phyloP scores from a whole-genome alignment of 2,329 filamentous ascomycete species.

The Paracoccidioides lutzii region DNA sequence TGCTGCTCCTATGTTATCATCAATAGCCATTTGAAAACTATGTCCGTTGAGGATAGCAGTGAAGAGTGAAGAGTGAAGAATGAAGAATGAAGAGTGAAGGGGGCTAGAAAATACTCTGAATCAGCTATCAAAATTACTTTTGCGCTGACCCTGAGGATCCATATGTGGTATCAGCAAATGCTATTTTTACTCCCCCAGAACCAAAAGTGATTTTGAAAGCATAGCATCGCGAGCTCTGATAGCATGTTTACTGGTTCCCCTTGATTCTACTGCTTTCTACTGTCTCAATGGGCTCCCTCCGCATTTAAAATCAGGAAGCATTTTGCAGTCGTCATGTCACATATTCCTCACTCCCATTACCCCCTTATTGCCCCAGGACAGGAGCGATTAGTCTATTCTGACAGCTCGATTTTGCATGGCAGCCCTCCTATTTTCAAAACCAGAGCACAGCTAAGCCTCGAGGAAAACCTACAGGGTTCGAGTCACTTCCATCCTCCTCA shows the following conservation, averaged over 20 bases:
- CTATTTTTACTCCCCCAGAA: too few species aligned
- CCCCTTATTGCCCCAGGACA: constrained; percentile 7
- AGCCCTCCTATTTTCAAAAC: constrained; percentile 16
- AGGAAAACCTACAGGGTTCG: constrained; percentile 22
- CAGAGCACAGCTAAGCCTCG: constrained; percentile 25
- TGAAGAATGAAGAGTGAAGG: too few species aligned
- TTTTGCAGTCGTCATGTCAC: background rate
- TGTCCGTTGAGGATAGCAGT: too few species aligned
- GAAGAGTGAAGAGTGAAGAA: too few species aligned
- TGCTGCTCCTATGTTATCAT: too few species aligned
- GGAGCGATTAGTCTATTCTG: constrained; percentile 11
- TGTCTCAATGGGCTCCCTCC: background rate
- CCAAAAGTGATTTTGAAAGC: background rate
- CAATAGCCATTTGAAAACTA: too few species aligned
- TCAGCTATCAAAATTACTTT: too few species aligned
- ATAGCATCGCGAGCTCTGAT: background rate
- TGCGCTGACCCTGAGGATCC: too few species aligned
- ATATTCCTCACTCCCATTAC: background rate
- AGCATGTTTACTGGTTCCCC: background rate
- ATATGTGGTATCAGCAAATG: too few species aligned
- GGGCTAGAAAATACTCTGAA: too few species aligned
- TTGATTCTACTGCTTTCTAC: background rate
- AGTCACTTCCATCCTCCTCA: constrained; percentile 11
- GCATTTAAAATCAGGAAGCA: background rate
- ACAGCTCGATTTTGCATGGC: constrained; percentile 10